Percentiles rank a stretch among this genome's conserved stretches.
These are phyloP conservation scores for Nowakowskiella sp. DNA, from an alignment of 192 early-diverging fungal species.

Conservation along the genomic window DNA sequence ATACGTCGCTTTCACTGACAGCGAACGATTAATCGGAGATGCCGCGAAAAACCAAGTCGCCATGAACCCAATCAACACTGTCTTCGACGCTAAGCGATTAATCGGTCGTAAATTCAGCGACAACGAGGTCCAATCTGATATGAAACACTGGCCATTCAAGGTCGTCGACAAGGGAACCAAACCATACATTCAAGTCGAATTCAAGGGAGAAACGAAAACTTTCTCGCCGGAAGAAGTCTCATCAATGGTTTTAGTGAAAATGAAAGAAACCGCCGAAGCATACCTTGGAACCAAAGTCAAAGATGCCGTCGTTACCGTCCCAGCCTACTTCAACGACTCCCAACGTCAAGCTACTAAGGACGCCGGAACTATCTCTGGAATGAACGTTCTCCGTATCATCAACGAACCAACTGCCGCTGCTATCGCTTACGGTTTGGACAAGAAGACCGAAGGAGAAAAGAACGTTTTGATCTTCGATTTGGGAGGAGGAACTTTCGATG, in stretches of 20 bases:
- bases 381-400: slow-evolving; percentile 99
- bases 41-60: slow-evolving; percentile 98
- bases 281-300: slow-evolving; percentile 79
- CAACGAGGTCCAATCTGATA: slow-evolving; percentile 93
- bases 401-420: slow-evolving; percentile 99
- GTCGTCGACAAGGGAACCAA: slow-evolving; percentile 80
- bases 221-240: slow-evolving; percentile 97
- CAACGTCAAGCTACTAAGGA: slow-evolving; percentile 99
- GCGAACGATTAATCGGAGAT: slow-evolving; percentile 97
- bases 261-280: slow-evolving; percentile 89
- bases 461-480: slow-evolving; percentile 97
- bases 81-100: slow-evolving; percentile 97
- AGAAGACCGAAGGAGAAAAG: slow-evolving; percentile 80
- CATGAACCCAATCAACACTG: slow-evolving; percentile 97
- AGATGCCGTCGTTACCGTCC: slow-evolving; percentile 96
- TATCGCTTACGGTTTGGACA: slow-evolving; percentile 98
- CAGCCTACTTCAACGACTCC: slow-evolving; percentile 98
- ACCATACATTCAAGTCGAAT: slow-evolving; percentile 86
- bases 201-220: slow-evolving; percentile 93
- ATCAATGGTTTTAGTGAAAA: slow-evolving; percentile 96
- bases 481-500: slow-evolving; percentile 97
- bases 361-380: slow-evolving; percentile 89
- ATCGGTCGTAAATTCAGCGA: slow-evolving; percentile 93
- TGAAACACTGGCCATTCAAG: slow-evolving; percentile 99
- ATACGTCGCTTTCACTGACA: slow-evolving; percentile 93